These are phyloP conservation scores for Phyllostachys edulis DNA, from an alignment of 176 grass and related monocot species.

Conservation along the genomic window DNA sequence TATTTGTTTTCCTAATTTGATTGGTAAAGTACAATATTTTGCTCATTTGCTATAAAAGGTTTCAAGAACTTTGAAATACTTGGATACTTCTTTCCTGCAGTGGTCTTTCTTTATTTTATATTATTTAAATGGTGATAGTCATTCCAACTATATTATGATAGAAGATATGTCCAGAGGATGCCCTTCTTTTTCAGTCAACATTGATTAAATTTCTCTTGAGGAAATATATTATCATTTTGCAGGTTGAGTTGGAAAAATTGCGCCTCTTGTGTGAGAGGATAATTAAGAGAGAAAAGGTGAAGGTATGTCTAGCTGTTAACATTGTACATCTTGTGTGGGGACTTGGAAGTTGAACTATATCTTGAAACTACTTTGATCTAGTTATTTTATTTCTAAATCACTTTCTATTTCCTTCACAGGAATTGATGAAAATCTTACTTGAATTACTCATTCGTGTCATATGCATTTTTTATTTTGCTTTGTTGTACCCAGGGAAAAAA, in stretches of 20 bases:
- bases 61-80: background rate
- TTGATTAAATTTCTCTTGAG: slow-evolving; percentile 24
- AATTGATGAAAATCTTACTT: too few relatives aligned
- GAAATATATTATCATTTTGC: slow-evolving; percentile 36
- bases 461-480: background rate
- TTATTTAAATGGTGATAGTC: background rate
- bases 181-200: slow-evolving; percentile 1
- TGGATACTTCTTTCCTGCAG: background rate
- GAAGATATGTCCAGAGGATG: background rate
- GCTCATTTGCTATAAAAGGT: background rate
- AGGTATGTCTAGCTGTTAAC: slow-evolving; percentile 49
- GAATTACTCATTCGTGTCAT: slow-evolving; percentile 11
- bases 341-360: slow-evolving; percentile 28
- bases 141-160: slow-evolving; percentile 4
- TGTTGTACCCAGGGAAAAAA: too few relatives aligned
- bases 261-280: slow-evolving; percentile 97
- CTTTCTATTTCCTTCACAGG: background rate
- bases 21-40: background rate
- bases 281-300: slow-evolving; percentile 96
- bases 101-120: background rate
- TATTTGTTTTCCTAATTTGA: slow-evolving; percentile 2
- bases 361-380: background rate
- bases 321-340: slow-evolving; percentile 21
- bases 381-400: slow-evolving; percentile 3
- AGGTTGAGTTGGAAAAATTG: slow-evolving; percentile 93